Conservation (phyloP, 2,329 filamentous ascomycete species). For the Cladosporium sp. region DNA sequence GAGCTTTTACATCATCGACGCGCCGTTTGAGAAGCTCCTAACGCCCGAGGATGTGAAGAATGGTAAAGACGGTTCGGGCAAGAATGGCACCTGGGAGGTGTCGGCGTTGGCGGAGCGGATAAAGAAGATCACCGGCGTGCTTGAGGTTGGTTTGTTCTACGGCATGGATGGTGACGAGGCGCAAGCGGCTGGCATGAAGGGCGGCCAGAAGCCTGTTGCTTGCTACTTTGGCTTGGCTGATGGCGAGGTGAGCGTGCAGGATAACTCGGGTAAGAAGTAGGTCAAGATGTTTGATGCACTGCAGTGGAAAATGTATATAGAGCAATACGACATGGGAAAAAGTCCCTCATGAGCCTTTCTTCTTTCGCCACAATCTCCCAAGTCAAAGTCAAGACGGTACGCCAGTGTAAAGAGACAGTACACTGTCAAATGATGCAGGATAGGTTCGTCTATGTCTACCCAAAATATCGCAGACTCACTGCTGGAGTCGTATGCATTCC, state of each 20-base stretch:
- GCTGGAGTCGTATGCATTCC: too few species aligned
- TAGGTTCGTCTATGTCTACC: not conserved
- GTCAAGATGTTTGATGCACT: too few species aligned
- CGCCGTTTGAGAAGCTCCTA: conserved; percentile 71
- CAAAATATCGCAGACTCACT: too few species aligned
- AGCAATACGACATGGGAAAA: too few species aligned
- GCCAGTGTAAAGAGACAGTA: not conserved
- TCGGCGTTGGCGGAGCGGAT: conserved; percentile 67
- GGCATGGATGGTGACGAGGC: conserved; percentile 73
- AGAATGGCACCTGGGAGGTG: conserved; percentile 73
- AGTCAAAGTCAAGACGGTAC: too few species aligned
- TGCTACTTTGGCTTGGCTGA: conserved; percentile 91
- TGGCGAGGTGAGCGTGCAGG: conserved; percentile 39
- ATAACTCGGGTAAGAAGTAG: not conserved
- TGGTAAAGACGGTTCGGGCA: conserved; percentile 31
- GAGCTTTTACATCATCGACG: conserved; percentile 85
- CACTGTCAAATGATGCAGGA: not conserved
- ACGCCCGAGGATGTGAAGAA: conserved; percentile 54
- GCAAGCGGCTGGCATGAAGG: conserved; percentile 53
- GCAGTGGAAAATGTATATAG: too few species aligned
- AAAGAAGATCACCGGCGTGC: conserved; percentile 77
- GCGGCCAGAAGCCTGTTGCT: conserved; percentile 85
- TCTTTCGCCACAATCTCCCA: too few species aligned
- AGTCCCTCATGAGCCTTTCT: too few species aligned
- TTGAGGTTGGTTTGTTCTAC: conserved; percentile 88